Base-by-base conservation (phyloP, 176 grass and related monocot species). In the Ensete glaucum region DNA sequence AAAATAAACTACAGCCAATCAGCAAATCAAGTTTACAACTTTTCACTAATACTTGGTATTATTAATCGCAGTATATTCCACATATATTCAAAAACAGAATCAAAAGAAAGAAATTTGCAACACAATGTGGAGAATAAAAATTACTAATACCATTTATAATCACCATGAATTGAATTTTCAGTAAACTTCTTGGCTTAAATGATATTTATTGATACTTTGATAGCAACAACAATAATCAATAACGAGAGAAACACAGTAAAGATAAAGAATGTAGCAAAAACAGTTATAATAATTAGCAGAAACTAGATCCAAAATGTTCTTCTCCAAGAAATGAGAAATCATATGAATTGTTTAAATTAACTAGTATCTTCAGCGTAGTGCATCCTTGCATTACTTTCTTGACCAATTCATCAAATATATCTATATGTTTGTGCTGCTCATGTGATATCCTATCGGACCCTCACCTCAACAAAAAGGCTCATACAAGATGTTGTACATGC, bases 311-410 rank as follows among this genome's bases (percentile, higher is more conserved):
- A 60, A 60, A 17, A 60, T 60, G n/a, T 16, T 60, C 34, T 43
- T 43, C n/a, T 60, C 15, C 57, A n/a, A 60, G 2, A 60, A 60
- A 60, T 16, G 11, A 17, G 17, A 89, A 78, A 52, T 52, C 71
- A 74, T 11, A 43, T 20, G 23, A 75, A 21, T 75, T 17, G 15
- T 59, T 59, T 15, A 19, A n/a, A 8, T 19, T 59, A 60, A 60
- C 19, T 19, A 60, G 34, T 43, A 43, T 43, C 34, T 43, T 43
- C 34, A 43, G 34, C 34, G 0, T 43, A 6, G 34, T 60, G 19
- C 8, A 17, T n/a, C 7, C n/a, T 60, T 21, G 17, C 57, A 60
- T 8, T n/a, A 60, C 8, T 60, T 60, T 60, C 57, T 60, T 60
- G 34, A 43, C 34, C 34, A 43, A 43, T 43, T 43, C 34, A 60